These are phyloP conservation scores for Neonectria magnoliae DNA, from an alignment of 2,329 filamentous ascomycete genomes.

Conservation along the genomic window DNA sequence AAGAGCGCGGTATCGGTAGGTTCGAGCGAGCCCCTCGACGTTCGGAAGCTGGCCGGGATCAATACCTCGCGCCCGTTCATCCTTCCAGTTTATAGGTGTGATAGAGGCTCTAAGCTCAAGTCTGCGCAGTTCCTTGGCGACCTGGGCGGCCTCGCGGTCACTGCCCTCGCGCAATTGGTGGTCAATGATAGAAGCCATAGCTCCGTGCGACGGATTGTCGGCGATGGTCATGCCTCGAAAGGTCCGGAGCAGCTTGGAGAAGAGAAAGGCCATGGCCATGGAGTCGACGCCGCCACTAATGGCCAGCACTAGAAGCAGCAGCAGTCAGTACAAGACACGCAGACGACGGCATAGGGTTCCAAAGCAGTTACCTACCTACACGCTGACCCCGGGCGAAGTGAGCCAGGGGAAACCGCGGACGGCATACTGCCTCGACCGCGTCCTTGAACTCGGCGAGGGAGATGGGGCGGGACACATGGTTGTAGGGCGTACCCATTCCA, in stretches of 20 bases:
- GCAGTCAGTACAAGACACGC: background rate
- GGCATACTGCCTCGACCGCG: constrained; percentile 60
- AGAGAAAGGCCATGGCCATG: constrained; percentile 91
- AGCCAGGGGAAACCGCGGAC: constrained; percentile 59
- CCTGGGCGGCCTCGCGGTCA: constrained; percentile 59
- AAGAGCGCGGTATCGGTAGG: constrained; percentile 76
- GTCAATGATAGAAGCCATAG: constrained; percentile 64
- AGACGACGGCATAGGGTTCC: background rate
- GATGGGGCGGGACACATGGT: constrained; percentile 52
- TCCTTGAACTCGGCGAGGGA: constrained; percentile 53
- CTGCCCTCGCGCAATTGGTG: constrained; percentile 67
- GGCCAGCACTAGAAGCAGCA: constrained; percentile 68
- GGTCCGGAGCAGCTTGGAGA: constrained; percentile 57
- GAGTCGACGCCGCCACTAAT: constrained; percentile 95
- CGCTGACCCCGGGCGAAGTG: constrained; percentile 48
- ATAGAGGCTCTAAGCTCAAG: constrained; percentile 48
- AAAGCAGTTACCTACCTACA: constrained; percentile 53
- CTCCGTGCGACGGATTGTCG: constrained; percentile 55
- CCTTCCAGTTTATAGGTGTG: constrained; percentile 58
- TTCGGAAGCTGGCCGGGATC: constrained; percentile 60
- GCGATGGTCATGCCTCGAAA: constrained; percentile 52
- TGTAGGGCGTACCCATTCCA: constrained; percentile 52
- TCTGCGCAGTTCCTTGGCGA: constrained; percentile 52
- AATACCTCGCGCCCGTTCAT: constrained; percentile 42
- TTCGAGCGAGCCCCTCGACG: constrained; percentile 81